Percentiles rank a stretch among this genome's conserved stretches.
These are phyloP conservation scores for Ilyonectria sp. DNA, from an alignment of 2,329 filamentous ascomycete species.

Conservation along the genomic window DNA sequence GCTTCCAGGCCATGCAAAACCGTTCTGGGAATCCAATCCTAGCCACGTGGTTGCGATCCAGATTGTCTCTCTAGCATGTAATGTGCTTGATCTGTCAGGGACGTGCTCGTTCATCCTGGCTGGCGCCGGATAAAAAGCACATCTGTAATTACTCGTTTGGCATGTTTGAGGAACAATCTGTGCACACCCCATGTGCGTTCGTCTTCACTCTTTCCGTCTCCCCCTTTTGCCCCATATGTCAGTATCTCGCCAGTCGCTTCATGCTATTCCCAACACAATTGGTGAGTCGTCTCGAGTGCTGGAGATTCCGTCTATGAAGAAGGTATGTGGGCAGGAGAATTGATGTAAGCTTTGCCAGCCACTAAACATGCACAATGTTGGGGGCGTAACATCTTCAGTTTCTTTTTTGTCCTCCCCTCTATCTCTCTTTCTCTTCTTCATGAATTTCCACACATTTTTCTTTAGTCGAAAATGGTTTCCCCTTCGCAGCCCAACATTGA, in stretches of 20 bases:
- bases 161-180: neutral
- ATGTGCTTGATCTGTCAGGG: neutral
- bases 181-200: no score
- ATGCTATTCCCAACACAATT: neutral
- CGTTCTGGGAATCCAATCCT: constrained; percentile 12
- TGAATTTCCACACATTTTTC: neutral
- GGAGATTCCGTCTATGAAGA: neutral
- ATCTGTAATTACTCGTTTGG: neutral
- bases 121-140: neutral
- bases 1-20: neutral
- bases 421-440: neutral
- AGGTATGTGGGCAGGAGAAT: neutral
- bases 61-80: neutral
- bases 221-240: neutral
- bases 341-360: neutral
- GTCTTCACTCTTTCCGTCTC: neutral
- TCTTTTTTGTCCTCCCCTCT: neutral
- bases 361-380: neutral
- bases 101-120: neutral
- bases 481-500: neutral
- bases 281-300: neutral
- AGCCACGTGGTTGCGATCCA: constrained; percentile 33
- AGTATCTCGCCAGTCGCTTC: neutral
- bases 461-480: neutral
- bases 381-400: neutral